These are phyloP conservation scores for Cystofilobasidium bisporidii DNA, from an alignment of 768 basidiomycete genomes.

Conservation along the genomic window DNA sequence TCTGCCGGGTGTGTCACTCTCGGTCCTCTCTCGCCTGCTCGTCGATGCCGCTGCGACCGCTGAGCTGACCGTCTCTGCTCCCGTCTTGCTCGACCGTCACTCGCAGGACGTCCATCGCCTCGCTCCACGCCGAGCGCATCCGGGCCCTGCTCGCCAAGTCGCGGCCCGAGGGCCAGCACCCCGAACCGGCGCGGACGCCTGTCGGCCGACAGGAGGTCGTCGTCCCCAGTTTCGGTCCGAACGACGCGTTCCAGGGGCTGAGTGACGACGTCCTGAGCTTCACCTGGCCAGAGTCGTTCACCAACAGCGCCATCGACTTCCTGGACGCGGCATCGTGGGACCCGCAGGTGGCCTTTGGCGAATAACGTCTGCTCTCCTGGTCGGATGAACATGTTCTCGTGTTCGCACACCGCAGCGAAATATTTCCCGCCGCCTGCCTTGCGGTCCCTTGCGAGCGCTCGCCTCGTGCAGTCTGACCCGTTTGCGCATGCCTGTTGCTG, in stretches of 20 bases:
- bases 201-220: not conserved
- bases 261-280: not conserved
- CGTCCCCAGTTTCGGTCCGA: not conserved
- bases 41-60: too few species aligned
- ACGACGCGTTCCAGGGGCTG: not conserved
- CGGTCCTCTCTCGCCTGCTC: not conserved
- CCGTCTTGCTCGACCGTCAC: not conserved
- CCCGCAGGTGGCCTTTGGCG: not conserved
- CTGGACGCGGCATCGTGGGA: not conserved
- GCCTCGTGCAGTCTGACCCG: too few species aligned
- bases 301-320: not conserved
- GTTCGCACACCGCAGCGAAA: too few species aligned
- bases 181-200: not conserved
- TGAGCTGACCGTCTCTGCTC: too few species aligned
- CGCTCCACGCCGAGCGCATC: not conserved
- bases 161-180: not conserved
- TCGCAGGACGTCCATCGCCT: not conserved
- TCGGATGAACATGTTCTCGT: too few species aligned
- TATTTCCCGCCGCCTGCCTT: too few species aligned
- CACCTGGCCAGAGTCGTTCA: not conserved
- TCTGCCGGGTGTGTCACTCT: not conserved
- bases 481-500: too few species aligned
- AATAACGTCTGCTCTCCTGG: too few species aligned
- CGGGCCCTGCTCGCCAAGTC: not conserved
- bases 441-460: too few species aligned